Conservation (phyloP, 129 eudicot species). For the Logfia minima region DNA sequence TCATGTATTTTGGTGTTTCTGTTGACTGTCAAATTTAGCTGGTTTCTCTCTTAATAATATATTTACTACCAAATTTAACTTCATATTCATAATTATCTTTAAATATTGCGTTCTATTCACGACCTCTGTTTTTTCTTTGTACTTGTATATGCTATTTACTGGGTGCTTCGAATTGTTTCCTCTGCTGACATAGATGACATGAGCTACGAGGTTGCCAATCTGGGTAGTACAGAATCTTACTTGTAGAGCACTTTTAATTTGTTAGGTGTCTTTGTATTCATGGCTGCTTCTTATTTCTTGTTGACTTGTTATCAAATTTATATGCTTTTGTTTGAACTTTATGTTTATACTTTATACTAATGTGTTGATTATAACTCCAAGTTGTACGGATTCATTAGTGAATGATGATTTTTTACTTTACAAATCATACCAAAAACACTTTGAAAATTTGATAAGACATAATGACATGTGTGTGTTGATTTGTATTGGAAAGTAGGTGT, state of each 20-base stretch:
- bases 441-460: neutral
- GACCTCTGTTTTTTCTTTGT: neutral
- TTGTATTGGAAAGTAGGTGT: constrained; percentile 29
- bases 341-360: neutral
- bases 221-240: too few species aligned
- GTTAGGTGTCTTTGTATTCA: too few species aligned
- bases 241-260: too few species aligned
- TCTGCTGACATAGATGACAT: too few species aligned
- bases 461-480: neutral
- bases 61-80: too few species aligned
- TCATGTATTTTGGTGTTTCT: neutral
- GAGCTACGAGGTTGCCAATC: too few species aligned
- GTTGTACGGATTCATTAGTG: neutral
- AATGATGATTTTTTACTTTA: neutral
- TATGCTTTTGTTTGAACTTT: neutral
- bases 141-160: neutral
- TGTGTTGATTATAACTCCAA: neutral
- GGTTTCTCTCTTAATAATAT: neutral
- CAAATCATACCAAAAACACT: neutral
- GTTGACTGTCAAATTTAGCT: neutral
- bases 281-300: too few species aligned
- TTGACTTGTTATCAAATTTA: neutral
- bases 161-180: too few species aligned
- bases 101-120: constrained; percentile 4
- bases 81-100: too few species aligned